Base-by-base conservation (phyloP, 2,329 filamentous ascomycete genomes). In the Stachybotrys chartarum region DNA sequence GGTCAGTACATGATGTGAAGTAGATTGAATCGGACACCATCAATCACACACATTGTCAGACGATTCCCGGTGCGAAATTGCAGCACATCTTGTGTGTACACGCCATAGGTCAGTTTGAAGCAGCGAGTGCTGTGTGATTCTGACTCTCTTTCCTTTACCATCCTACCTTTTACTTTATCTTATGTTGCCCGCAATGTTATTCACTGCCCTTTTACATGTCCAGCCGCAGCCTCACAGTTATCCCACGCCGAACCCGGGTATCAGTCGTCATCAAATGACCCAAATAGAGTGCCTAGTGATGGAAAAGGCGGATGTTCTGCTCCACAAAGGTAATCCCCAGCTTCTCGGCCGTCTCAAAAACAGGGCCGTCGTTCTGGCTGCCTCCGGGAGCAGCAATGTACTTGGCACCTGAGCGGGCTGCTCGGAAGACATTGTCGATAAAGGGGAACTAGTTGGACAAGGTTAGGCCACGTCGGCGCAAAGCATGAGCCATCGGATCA, bases 361-460 rank as follows among this genome's bases (percentile, higher is more conserved):
- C 90, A 52, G 86, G 82, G 56, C 79, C 73, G 70, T 94, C 90
- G 69, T 94, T 94, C 73, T 94, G 90, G 72, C 88, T 96, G 56
- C 94, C 94, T 52, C 84, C 88, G 10, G 94, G 94, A 45, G 93
- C 93, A 54, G 94, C 93, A 66, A 97, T 90, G 78, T 96, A 99
- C 79, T 96, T 97, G 68, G 85, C 91, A 52, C 94, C 94, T 24
- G 91, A 96, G 66, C 91, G 83, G 59, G 84, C 85, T 53, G 91
- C 90, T 62, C 94, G 86, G 84, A 95, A 97, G 61, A 99, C 88
- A 67, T 99, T 99, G 79, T 99, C 94, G 67, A 91, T 90, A 76
- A 99, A 99, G 63, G 94, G 94, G 84, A 99, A 99, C 89, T 91
- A 44, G 11, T 44, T 11, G n/a, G 39, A 44, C 39, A 5, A 32